Evolutionary conservation across 108 stramenopile species (phyloP).

Genomic region (Nitzschia palea): DNA sequence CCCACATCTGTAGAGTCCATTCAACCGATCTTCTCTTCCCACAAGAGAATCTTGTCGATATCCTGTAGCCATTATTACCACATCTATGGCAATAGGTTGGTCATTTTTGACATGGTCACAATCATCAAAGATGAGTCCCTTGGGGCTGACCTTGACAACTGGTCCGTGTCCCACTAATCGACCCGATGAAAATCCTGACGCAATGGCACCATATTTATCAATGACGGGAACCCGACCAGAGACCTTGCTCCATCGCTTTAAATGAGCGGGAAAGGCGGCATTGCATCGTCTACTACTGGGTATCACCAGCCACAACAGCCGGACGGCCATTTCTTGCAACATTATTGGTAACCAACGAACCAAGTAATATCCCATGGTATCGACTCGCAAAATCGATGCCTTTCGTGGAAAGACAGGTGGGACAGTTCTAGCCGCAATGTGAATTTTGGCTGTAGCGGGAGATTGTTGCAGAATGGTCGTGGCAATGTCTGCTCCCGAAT

Average conservation of each 20-base stretch:
- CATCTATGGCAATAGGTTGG: constrained; percentile 22
- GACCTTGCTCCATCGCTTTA: constrained; percentile 35
- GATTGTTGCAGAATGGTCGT: constrained; percentile 35
- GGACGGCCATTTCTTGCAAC: constrained; percentile 37
- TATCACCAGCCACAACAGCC: constrained; percentile 28
- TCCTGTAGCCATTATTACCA: constrained; percentile 55
- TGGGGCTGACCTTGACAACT: neutral
- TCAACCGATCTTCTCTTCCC: constrained; percentile 45
- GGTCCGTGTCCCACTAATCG: constrained; percentile 49
- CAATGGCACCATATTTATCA: constrained; percentile 45
- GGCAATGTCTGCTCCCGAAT: constrained; percentile 44
- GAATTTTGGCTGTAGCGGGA: constrained; percentile 15
- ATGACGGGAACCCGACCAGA: constrained; percentile 50
- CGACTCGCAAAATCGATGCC: constrained; percentile 34
- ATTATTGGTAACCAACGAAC: constrained; percentile 25
- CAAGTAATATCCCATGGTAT: constrained; percentile 38
- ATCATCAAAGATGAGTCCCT: neutral
- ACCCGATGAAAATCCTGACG: constrained; percentile 41
- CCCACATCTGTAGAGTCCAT: constrained; percentile 51
- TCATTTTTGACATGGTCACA: neutral
- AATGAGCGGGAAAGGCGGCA: constrained; percentile 40
- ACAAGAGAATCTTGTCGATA: constrained; percentile 37
- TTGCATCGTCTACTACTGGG: constrained; percentile 36
- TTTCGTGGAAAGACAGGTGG: constrained; percentile 54
- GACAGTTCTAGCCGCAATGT: constrained; percentile 46